phyloP scores from a whole-genome alignment of 2,329 filamentous ascomycete species.

The Arthrinium phaeospermum region DNA sequence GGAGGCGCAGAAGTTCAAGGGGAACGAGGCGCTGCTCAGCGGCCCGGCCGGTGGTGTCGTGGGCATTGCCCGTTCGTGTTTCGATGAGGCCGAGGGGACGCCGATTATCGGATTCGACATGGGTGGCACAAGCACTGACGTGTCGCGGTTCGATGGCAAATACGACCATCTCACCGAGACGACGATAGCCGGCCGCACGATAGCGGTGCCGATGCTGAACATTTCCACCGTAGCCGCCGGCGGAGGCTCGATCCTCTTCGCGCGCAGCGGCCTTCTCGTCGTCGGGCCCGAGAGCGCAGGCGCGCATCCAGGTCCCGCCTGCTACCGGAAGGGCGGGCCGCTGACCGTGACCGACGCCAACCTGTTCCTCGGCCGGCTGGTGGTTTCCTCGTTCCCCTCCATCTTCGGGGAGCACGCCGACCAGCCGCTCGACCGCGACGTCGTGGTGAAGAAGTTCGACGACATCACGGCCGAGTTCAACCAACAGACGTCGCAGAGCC shows the following conservation, averaged over 20 bases:
- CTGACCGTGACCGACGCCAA: conserved; percentile 77
- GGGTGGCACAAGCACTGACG: conserved; percentile 75
- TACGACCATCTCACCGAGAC: conserved; percentile 68
- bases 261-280: conserved; percentile 72
- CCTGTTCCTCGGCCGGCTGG: conserved; percentile 65
- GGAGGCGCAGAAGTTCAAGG: conserved; percentile 94
- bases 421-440: conserved; percentile 51
- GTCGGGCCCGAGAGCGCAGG: conserved; percentile 60
- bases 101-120: conserved; percentile 72
- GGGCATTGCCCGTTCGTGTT: conserved; percentile 22
- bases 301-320: conserved; percentile 76
- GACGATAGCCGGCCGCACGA: conserved; percentile 68
- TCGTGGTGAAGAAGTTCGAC: conserved; percentile 44
- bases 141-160: conserved; percentile 65
- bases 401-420: conserved; percentile 74
- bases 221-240: conserved; percentile 72
- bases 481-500: conserved; percentile 27
- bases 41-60: conserved; percentile 24
- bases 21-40: conserved; percentile 59
- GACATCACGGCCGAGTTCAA: conserved; percentile 50
- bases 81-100: conserved; percentile 19
- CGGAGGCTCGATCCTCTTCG: conserved; percentile 62
- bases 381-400: conserved; percentile 71
- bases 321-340: conserved; percentile 74
- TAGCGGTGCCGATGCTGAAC: conserved; percentile 75